A percentile compares a stretch with the other conserved stretches of the same genome.
These are phyloP conservation scores for Neurospora sp. DNA, from an alignment of 495 filamentous ascomycete species.

Conservation along the genomic window DNA sequence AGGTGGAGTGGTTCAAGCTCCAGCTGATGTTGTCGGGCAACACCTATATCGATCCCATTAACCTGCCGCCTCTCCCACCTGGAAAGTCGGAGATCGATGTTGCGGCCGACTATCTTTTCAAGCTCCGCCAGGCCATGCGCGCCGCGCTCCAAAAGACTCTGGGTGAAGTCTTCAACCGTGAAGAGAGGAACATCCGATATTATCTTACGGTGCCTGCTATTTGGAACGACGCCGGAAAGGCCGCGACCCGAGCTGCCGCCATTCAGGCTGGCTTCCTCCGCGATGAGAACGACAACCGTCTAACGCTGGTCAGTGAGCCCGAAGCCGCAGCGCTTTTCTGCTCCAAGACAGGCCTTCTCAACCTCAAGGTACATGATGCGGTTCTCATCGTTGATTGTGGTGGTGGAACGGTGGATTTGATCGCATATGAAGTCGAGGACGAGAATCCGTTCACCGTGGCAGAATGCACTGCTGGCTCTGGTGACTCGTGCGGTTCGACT, in stretches of 20 bases:
- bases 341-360: slow-evolving; percentile 61
- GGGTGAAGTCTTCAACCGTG: slow-evolving; percentile 65
- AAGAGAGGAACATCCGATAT: slow-evolving; percentile 65
- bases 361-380: slow-evolving; percentile 64
- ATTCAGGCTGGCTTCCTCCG: slow-evolving; percentile 67
- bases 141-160: slow-evolving; percentile 66
- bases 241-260: slow-evolving; percentile 58
- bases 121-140: slow-evolving; percentile 64
- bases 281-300: slow-evolving; percentile 64
- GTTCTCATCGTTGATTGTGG: slow-evolving; percentile 68
- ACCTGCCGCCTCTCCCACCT: slow-evolving; percentile 62
- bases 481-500: slow-evolving; percentile 65
- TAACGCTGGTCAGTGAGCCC: slow-evolving; percentile 62
- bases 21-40: slow-evolving; percentile 70
- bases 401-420: slow-evolving; percentile 66
- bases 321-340: slow-evolving; percentile 67
- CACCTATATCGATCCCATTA: slow-evolving; percentile 72
- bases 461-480: slow-evolving; percentile 65
- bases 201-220: slow-evolving; percentile 66
- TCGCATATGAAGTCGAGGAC: slow-evolving; percentile 68
- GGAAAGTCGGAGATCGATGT: slow-evolving; percentile 73
- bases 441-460: slow-evolving; percentile 65
- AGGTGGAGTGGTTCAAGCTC: slow-evolving; percentile 73
- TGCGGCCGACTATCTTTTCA: slow-evolving; percentile 67
- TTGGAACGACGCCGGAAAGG: slow-evolving; percentile 70